Evolutionary conservation across 1,284 basidiomycete species (phyloP).

Genomic region (Pseudozyma pruni): DNA sequence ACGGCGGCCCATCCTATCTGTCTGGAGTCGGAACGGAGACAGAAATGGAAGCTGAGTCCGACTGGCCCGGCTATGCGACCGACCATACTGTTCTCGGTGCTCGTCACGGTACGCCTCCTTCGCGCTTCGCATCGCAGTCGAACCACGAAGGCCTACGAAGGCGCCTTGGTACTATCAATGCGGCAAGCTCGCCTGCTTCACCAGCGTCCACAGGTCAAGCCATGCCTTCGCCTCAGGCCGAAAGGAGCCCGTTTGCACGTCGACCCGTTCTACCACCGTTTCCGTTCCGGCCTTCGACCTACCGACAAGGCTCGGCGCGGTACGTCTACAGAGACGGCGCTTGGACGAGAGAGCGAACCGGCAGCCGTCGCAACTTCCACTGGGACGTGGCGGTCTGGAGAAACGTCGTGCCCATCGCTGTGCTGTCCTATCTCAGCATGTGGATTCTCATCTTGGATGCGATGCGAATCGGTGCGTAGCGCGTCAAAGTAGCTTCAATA

Average conservation of each 20-base stretch:
- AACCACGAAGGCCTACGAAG: conserved; percentile 14
- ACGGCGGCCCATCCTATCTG: neutral
- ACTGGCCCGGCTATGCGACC: conserved; percentile 40
- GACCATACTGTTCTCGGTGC: conserved; percentile 30
- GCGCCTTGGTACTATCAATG: neutral
- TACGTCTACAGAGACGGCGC: conserved; percentile 20
- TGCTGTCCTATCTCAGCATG: conserved; percentile 60
- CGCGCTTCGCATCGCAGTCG: neutral
- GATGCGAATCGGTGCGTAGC: conserved; percentile 27
- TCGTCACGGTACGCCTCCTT: conserved; percentile 2
- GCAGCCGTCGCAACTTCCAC: conserved; percentile 60
- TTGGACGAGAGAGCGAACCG: conserved; percentile 24
- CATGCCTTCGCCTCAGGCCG: neutral
- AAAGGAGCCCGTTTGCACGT: neutral
- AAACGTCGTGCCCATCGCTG: conserved; percentile 62
- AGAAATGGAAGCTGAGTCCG: conserved; percentile 36
- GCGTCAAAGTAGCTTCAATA: too few species aligned
- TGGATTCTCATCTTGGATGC: conserved; percentile 56
- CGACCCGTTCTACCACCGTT: conserved; percentile 18
- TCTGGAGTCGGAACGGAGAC: conserved; percentile 27
- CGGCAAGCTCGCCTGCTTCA: neutral
- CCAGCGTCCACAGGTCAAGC: neutral
- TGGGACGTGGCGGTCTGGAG: conserved; percentile 66
- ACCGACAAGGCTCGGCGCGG: conserved; percentile 14
- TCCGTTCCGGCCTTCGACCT: conserved; percentile 19